Evolutionary conservation across 2,329 filamentous ascomycete species (phyloP), one percentile per base, ranked within the genome.

Genomic region (Colletotrichum zoysiae): DNA sequence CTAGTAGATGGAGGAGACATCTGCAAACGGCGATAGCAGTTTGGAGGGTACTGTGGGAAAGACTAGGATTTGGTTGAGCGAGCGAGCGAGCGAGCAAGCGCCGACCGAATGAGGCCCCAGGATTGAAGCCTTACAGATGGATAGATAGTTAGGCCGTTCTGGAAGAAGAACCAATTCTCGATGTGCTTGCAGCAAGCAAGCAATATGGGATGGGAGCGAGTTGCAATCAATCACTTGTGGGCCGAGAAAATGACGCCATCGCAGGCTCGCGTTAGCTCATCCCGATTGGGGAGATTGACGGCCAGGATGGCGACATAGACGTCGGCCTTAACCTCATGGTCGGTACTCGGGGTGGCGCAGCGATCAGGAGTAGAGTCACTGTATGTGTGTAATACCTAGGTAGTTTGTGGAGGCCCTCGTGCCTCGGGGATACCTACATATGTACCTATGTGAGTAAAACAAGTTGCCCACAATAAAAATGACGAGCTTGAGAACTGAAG

Each of bases 241-340:
- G 59, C 59, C 20, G 59, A 62, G 46, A 40, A 38, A 65, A 72
- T 72, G 65, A 72, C 70, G 70, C 70, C 70, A 72, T 72, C 33
- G 60, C 60, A 72, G 53, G 65, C 65, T 70, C 65, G 65, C 70
- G 59, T 72, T 72, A 61, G 70, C 70, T 72, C 70, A 72, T 72
- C 70, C 65, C 38, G 33, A 72, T 70, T 70, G 35, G 70, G 70
- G 65, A 65, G 70, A 72, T 72, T 70, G 70, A 59, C 70, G 35
- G 60, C 70, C 65, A 72, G 70, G 70, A 72, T 70, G 20, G 70
- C 66, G 55, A 72, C 65, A 69, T 65, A 60, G 59, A 59, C 55
- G 65, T 40, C 55, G 65, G 65, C 70, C 59, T 72, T 72, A 72
- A 70, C 65, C 70, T 70, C 70, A 44, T 72, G 8, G 55, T 48